phyloP scores from a whole-genome alignment of 768 basidiomycete genomes.

The Suillus alpinus region DNA sequence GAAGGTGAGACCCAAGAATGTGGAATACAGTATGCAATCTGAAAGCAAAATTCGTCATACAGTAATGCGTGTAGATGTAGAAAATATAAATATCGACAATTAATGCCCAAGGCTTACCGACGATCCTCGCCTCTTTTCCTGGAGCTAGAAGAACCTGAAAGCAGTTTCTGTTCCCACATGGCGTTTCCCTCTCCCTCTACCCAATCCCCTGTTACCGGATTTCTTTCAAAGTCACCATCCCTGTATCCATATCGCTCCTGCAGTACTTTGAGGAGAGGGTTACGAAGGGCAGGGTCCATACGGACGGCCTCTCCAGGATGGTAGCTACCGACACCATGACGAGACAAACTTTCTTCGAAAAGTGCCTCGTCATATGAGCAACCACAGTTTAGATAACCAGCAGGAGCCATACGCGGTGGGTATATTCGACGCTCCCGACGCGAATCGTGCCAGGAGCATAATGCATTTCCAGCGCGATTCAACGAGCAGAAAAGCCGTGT shows the following conservation, averaged over 20 bases:
- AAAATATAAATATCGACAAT: background rate
- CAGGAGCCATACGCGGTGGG: constrained; percentile 79
- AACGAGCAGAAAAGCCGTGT: constrained; percentile 71
- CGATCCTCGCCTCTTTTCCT: constrained; percentile 39
- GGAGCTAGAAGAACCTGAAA: constrained; percentile 33
- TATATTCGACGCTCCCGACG: constrained; percentile 74
- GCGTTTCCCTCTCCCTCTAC: constrained; percentile 59
- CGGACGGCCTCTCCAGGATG: constrained; percentile 81
- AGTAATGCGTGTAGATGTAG: background rate
- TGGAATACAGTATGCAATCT: constrained; percentile 6
- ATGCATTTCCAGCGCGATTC: constrained; percentile 84
- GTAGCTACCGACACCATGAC: constrained; percentile 79
- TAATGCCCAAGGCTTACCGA: constrained; percentile 21
- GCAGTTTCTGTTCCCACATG: constrained; percentile 60
- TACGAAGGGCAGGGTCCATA: constrained; percentile 85
- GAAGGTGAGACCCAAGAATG: background rate
- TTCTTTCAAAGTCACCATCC: constrained; percentile 84
- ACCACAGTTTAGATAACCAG: constrained; percentile 79
- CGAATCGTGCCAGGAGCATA: constrained; percentile 90
- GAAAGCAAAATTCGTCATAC: background rate
- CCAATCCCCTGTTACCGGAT: constrained; percentile 65
- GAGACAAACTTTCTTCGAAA: constrained; percentile 80
- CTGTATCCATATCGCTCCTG: constrained; percentile 73
- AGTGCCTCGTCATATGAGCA: constrained; percentile 83
- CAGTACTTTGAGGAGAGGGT: constrained; percentile 72